Percentiles rank a stretch among this genome's conserved stretches.
Evolutionary conservation across 2,329 filamentous ascomycete species (phyloP).

Genomic region (Sporothrix sp.): DNA sequence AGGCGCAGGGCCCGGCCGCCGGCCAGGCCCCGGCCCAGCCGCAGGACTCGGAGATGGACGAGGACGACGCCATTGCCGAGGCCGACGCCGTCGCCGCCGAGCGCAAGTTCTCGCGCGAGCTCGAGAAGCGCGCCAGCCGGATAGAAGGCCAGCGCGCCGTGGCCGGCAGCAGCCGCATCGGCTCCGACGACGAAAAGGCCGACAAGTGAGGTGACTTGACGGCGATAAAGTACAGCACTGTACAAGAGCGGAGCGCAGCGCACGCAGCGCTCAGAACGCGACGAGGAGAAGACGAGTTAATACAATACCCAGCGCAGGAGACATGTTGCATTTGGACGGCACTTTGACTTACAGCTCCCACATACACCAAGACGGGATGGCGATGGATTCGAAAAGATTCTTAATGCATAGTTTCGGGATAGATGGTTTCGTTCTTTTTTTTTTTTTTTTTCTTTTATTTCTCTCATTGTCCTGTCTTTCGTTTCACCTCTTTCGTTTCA

Average conservation of each 20-base stretch:
- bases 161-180: background rate
- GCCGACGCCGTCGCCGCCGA: slow-evolving; percentile 6
- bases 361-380: background rate
- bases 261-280: too few species aligned
- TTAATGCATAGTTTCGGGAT: background rate
- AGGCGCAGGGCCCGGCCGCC: too few species aligned
- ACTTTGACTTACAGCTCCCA: background rate
- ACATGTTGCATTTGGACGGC: background rate
- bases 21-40: slow-evolving; percentile 21
- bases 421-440: background rate
- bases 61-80: slow-evolving; percentile 12
- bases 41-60: slow-evolving; percentile 16
- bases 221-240: background rate
- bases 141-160: background rate
- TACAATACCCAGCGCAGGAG: too few species aligned
- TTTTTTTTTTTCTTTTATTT: background rate
- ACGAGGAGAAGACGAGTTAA: background rate
- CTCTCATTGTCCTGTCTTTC: too few species aligned
- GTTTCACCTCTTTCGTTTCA: too few species aligned
- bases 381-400: background rate
- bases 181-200: slow-evolving; percentile 3
- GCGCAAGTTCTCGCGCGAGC: background rate
- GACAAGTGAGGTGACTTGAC: background rate
- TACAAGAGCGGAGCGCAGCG: background rate
- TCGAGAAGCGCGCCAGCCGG: slow-evolving; percentile 5